Evolutionary conservation across 257 asterid genomes (phyloP), one percentile per base, ranked within the genome.

Genomic region (Plectranthus barbatus): DNA sequence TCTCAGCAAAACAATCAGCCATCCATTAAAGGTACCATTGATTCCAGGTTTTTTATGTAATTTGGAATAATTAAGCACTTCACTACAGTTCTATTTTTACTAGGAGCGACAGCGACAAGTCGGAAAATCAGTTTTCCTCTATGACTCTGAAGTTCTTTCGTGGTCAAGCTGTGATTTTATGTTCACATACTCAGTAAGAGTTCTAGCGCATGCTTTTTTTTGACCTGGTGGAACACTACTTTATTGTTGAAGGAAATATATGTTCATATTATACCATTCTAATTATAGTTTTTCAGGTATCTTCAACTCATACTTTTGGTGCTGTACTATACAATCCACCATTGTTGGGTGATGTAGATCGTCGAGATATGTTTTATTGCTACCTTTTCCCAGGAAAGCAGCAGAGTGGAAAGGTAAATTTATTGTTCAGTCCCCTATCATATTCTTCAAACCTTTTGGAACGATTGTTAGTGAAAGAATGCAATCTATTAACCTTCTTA

Each of bases 81-180:
- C 40, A 7, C 59, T 10, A 2, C 33, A 58, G 3, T 34, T 74
- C 11, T 53, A 23, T 68, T 61, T 21, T 46, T 21, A 46, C 73
- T 74, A 93, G 99, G 94, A 87, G 74, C 77, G 72, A 56, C 56
- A 15, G 1, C 83, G 95, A 40, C 75, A 82, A 72, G 94, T 75
- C 31, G 97, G 94, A 70, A 87, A 80, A 74, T 56, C 79, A 74
- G 56, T 80, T 67, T 90, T 81, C 84, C 47, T 78, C 41, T 80
- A 84, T 45, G 97, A 93, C 15, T 58, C 94, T 26, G 95, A 90
- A 18, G 95, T 87, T 77, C 77, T 84, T 64, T 72, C 84, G 21
- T 93, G 99, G 99, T 90, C 99, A 70, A 79, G 73, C 77, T 75
- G 44, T 58, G 95, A 87, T 70, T 69, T 93, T 60, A 47, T 60